A percentile compares a stretch with the other conserved stretches of the same genome.
Conservation (phyloP, 495 filamentous ascomycete genomes). For the Neurospora sp. region DNA sequence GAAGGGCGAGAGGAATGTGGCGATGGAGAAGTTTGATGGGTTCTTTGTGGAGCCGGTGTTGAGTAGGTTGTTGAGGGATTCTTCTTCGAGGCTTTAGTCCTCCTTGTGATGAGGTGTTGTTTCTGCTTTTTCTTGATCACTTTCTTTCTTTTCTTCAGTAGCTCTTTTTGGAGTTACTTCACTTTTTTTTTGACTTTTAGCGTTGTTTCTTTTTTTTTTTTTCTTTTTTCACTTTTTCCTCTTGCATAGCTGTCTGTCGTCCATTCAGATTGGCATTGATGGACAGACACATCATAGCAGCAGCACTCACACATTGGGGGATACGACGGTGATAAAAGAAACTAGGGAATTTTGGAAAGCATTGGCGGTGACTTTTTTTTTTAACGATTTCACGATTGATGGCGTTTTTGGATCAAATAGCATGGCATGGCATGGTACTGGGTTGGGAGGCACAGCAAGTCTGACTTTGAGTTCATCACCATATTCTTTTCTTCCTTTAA, state of each 20-base stretch:
- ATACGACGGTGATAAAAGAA: background rate
- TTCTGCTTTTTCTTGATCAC: background rate
- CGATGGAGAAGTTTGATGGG: conserved; percentile 7
- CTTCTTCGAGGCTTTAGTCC: conserved; percentile 1
- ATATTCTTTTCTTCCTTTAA: background rate
- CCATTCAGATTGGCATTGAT: background rate
- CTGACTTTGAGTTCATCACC: background rate
- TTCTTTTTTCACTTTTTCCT: background rate
- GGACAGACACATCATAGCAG: background rate
- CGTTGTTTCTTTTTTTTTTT: background rate
- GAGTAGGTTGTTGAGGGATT: background rate
- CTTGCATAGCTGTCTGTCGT: background rate
- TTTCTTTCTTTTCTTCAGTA: background rate
- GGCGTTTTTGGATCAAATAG: background rate
- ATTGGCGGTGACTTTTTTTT: background rate
- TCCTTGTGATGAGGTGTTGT: background rate
- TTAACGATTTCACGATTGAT: background rate
- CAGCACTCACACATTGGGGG: background rate
- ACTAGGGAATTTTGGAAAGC: background rate
- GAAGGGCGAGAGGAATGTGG: conserved; percentile 7
- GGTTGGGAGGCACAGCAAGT: background rate
- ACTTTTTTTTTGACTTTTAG: background rate
- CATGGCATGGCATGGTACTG: background rate
- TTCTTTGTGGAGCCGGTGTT: background rate
- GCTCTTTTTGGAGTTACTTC: background rate